Conservation (phyloP, 805 yeast species). For the Scheffersomyces lignosus region DNA sequence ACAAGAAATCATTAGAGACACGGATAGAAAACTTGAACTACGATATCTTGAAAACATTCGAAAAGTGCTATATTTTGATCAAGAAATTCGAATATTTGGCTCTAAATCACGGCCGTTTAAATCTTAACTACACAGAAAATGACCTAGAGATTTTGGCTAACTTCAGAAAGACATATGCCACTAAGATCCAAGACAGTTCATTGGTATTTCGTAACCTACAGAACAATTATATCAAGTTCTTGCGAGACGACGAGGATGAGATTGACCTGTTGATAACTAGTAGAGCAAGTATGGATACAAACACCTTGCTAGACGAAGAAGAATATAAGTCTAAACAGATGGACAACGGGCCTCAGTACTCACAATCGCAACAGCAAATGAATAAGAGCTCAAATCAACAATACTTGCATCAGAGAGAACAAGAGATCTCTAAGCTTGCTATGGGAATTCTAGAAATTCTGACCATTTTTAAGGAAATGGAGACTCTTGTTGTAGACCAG, state of each 20-base stretch:
- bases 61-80: slow-evolving; percentile 73
- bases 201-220: slow-evolving; percentile 83
- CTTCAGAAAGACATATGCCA: slow-evolving; percentile 81
- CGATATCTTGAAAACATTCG: slow-evolving; percentile 72
- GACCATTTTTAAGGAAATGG: slow-evolving; percentile 91
- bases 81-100: slow-evolving; percentile 56
- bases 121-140: slow-evolving; percentile 35
- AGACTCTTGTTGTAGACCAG: slow-evolving; percentile 88
- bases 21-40: slow-evolving; percentile 78
- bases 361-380: slow-evolving; percentile 53
- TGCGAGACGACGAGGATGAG: slow-evolving; percentile 77
- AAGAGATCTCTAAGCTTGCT: slow-evolving; percentile 87
- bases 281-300: slow-evolving; percentile 3
- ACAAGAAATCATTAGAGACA: slow-evolving; percentile 71
- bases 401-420: slow-evolving; percentile 69
- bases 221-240: slow-evolving; percentile 80
- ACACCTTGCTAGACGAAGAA: slow-evolving; percentile 11
- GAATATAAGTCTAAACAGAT: slow-evolving; percentile 35
- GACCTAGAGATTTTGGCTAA: slow-evolving; percentile 73
- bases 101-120: slow-evolving; percentile 43
- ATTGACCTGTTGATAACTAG: slow-evolving; percentile 20
- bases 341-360: slow-evolving; percentile 55
- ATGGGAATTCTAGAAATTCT: slow-evolving; percentile 93
- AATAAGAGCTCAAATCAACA: slow-evolving; percentile 30
- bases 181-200: slow-evolving; percentile 76